A percentile compares a stretch with the other conserved stretches of the same genome.
Conservation (phyloP, 306 rosid genomes). For the Mimosa bimucronata region DNA sequence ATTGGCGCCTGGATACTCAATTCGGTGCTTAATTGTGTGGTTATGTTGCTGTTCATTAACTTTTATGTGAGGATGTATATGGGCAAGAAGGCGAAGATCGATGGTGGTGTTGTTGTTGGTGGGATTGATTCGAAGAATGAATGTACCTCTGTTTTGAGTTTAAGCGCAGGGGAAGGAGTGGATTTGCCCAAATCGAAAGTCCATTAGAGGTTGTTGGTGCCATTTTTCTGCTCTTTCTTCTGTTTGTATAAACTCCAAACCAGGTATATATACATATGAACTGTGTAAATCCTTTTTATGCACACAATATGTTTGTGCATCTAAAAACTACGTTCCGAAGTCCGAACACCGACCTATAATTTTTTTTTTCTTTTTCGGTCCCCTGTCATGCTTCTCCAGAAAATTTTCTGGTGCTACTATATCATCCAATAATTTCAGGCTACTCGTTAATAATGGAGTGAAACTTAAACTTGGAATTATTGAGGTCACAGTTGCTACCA, state of each 20-base stretch:
- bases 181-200: slow-evolving; percentile 26
- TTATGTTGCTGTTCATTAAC: slow-evolving; percentile 61
- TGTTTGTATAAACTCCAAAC: neutral
- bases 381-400: neutral
- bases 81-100: slow-evolving; percentile 29
- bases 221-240: neutral
- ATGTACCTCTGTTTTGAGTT: slow-evolving; percentile 17
- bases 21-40: slow-evolving; percentile 61
- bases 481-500: too few relatives aligned
- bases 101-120: neutral
- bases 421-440: neutral
- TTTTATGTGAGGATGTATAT: slow-evolving; percentile 60
- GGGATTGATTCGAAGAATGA: neutral
- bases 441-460: neutral
- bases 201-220: neutral
- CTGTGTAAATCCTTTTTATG: neutral
- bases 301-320: neutral
- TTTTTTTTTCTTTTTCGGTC: neutral
- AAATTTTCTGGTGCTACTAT: neutral
- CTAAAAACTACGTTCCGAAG: neutral
- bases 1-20: slow-evolving; percentile 85
- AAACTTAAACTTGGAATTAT: neutral
- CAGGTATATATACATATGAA: neutral
- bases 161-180: neutral
- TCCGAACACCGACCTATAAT: neutral